A percentile compares a stretch with the other conserved stretches of the same genome.
Evolutionary conservation across 1,284 basidiomycete genomes (phyloP).

Genomic region (Sutorius eximius): DNA sequence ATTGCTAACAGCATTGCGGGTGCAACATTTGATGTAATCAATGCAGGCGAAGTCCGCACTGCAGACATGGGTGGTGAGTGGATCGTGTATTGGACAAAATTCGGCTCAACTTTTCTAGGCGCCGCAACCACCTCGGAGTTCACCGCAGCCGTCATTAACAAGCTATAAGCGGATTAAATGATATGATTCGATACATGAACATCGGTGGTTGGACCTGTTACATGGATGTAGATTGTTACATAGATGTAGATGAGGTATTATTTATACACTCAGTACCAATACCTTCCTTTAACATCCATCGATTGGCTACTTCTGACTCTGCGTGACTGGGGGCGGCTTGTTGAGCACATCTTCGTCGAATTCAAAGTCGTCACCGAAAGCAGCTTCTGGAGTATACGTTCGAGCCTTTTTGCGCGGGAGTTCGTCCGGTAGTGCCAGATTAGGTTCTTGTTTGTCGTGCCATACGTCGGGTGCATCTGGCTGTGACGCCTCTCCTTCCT

Average conservation of each 20-base stretch:
- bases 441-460: background rate
- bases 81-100: background rate
- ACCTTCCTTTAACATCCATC: slow-evolving; percentile 20
- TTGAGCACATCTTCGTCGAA: slow-evolving; percentile 46
- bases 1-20: slow-evolving; percentile 95
- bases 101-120: slow-evolving; percentile 45
- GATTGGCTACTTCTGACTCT: background rate
- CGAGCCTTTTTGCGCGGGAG: slow-evolving; percentile 37
- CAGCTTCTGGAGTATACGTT: slow-evolving; percentile 44
- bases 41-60: slow-evolving; percentile 86
- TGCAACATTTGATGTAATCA: slow-evolving; percentile 93
- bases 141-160: slow-evolving; percentile 85
- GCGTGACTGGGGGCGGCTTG: slow-evolving; percentile 13
- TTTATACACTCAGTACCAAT: slow-evolving; percentile 12
- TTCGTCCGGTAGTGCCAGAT: background rate
- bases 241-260: slow-evolving; percentile 29
- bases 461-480: background rate
- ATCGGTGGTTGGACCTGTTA: slow-evolving; percentile 9
- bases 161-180: slow-evolving; percentile 39
- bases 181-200: background rate
- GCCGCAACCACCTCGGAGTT: slow-evolving; percentile 90
- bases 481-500: slow-evolving; percentile 2
- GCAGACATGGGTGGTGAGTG: slow-evolving; percentile 92
- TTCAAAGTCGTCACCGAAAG: slow-evolving; percentile 42
- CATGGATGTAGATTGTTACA: slow-evolving; percentile 31